A percentile compares a stretch with the other conserved stretches of the same genome.
Conservation (phyloP, 2,329 filamentous ascomycete genomes). For the Eutypa lata region DNA sequence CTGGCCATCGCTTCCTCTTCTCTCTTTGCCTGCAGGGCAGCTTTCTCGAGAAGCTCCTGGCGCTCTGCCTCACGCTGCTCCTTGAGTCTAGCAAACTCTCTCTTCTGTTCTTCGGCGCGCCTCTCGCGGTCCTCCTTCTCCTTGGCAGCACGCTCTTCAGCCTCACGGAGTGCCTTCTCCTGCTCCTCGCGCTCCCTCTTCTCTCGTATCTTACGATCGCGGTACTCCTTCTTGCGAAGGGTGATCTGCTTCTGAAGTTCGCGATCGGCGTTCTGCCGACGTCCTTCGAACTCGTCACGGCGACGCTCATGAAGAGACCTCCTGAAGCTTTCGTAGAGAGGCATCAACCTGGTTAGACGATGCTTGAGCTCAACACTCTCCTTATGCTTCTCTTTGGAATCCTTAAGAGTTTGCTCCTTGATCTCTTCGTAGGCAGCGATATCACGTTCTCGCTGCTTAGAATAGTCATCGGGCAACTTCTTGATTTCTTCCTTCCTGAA, state of each 20-base stretch:
- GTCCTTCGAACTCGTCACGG: constrained; percentile 93
- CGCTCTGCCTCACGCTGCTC: constrained; percentile 64
- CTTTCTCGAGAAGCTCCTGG: constrained; percentile 65
- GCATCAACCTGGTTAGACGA: constrained; percentile 79
- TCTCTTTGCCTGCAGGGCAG: constrained; percentile 70
- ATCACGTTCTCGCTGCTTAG: constrained; percentile 75
- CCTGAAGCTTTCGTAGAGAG: constrained; percentile 81
- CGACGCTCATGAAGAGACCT: constrained; percentile 79
- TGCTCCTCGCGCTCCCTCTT: constrained; percentile 80
- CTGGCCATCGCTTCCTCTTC: constrained; percentile 86
- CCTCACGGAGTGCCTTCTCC: constrained; percentile 74
- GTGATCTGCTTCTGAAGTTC: constrained; percentile 92
- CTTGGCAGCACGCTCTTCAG: constrained; percentile 74
- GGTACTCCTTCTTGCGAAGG: constrained; percentile 81
- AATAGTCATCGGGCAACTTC: constrained; percentile 84
- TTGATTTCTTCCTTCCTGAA: constrained; percentile 95
- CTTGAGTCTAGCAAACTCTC: constrained; percentile 64
- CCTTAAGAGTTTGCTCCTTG: constrained; percentile 74
- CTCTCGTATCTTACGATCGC: constrained; percentile 79
- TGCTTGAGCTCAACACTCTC: constrained; percentile 92
- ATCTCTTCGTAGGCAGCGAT: constrained; percentile 74
- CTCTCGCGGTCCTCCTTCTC: constrained; percentile 85
- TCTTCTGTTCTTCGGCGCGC: constrained; percentile 76
- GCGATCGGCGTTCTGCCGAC: constrained; percentile 83
- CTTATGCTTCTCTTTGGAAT: constrained; percentile 84